A percentile compares a stretch with the other conserved stretches of the same genome.
Evolutionary conservation across 331 rosid genomes (phyloP).

Genomic region (Prunus yedoensis): DNA sequence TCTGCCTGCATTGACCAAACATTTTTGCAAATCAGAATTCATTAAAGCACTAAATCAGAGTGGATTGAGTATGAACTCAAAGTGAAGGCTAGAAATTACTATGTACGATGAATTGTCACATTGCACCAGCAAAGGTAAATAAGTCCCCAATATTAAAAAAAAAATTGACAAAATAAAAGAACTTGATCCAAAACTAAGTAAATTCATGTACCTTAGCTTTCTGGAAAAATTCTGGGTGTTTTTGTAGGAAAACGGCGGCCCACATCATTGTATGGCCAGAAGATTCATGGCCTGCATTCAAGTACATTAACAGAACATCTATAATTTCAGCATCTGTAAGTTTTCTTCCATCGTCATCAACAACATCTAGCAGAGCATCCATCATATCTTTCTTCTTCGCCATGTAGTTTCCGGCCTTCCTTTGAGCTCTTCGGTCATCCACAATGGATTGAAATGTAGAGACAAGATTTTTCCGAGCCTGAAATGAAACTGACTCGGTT

Average conservation of each 20-base stretch:
- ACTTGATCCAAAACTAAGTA: background rate
- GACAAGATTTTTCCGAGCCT: constrained; percentile 78
- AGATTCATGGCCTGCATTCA: constrained; percentile 96
- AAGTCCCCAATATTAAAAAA: background rate
- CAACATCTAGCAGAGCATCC: constrained; percentile 76
- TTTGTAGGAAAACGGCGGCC: constrained; percentile 54
- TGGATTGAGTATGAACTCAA: background rate
- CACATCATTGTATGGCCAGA: constrained; percentile 94
- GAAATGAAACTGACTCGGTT: constrained; percentile 7
- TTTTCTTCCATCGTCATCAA: constrained; percentile 73
- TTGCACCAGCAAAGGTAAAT: background rate
- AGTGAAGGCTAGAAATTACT: background rate
- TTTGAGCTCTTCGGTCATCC: constrained; percentile 46
- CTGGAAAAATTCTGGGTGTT: constrained; percentile 52
- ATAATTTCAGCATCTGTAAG: constrained; percentile 66
- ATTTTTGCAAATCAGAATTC: background rate
- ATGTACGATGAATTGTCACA: background rate
- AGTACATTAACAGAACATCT: constrained; percentile 80
- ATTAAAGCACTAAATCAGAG: background rate
- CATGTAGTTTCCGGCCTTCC: constrained; percentile 8
- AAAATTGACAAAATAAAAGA: background rate
- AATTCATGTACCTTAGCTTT: constrained; percentile 65
- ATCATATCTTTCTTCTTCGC: constrained; percentile 65
- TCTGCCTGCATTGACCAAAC: constrained; percentile 49
- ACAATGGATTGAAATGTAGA: constrained; percentile 63